Conservation (phyloP, 352 stramenopile species). For the Pythium volutum region DNA sequence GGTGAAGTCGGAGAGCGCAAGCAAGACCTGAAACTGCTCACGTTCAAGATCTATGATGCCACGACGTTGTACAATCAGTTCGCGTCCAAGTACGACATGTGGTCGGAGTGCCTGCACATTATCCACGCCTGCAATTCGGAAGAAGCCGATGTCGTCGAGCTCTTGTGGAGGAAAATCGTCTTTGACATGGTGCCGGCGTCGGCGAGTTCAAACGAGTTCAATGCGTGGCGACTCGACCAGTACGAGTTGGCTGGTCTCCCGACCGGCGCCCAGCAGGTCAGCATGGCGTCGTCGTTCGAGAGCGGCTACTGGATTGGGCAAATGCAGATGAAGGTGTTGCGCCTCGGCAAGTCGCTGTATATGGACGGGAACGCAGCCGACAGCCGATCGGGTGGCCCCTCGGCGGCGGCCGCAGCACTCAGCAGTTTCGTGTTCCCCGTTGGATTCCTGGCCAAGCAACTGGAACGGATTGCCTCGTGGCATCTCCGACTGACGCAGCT, state of each 20-base stretch:
- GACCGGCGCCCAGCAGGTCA: conserved; percentile 3
- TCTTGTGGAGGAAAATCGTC: conserved; percentile 74
- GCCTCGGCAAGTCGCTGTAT: conserved; percentile 72
- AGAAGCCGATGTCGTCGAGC: conserved; percentile 61
- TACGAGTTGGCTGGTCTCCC: conserved; percentile 58
- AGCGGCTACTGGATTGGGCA: conserved; percentile 80
- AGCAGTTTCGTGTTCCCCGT: conserved; percentile 73
- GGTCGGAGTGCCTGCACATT: conserved; percentile 83
- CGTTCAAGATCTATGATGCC: conserved; percentile 75
- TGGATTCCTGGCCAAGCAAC: conserved; percentile 61
- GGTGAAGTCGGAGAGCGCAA: conserved; percentile 51
- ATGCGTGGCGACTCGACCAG: conserved; percentile 67
- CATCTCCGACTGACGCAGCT: conserved; percentile 65
- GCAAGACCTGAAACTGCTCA: conserved; percentile 62
- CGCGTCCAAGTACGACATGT: conserved; percentile 84
- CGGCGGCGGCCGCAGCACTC: conserved; percentile 26
- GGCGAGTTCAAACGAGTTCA: conserved; percentile 63
- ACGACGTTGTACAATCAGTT: conserved; percentile 87
- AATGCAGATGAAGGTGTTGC: conserved; percentile 71
- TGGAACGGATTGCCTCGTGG: conserved; percentile 80
- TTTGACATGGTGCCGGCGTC: conserved; percentile 66
- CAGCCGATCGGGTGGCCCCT: conserved; percentile 28
- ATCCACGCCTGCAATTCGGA: conserved; percentile 85
- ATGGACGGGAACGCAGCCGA: conserved; percentile 52
- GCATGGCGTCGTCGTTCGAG: conserved; percentile 50